Base-by-base conservation (phyloP, 108 stramenopile species). In the Cyclotella cryptica region DNA sequence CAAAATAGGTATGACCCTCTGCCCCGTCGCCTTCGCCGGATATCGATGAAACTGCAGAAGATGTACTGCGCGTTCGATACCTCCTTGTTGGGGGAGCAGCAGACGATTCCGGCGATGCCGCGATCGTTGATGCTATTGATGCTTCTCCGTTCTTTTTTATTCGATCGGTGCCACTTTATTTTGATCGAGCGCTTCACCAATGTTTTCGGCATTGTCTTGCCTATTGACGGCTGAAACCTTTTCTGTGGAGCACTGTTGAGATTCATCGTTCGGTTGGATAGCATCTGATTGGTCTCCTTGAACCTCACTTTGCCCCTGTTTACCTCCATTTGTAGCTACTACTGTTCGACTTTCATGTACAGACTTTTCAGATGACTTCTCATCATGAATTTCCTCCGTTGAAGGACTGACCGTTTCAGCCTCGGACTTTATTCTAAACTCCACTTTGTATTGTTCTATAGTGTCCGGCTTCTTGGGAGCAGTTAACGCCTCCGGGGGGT, bases 61-160 rank as follows among this genome's bases (percentile, higher is more conserved):
- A 74, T 22, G 62, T 72, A 74, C 79, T 80, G 17, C 72, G 79
- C 4, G 79, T 74, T 49, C 79, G 66, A 45, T 71, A 57, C 29
- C 72, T 65, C 30, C 60, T 67, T 42, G 24, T 66, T 45, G 44
- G 66, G 24, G 19, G 43, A 12, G 26, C 45, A 3, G 40, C 2
- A 42, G 62, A 3, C 15, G 47, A 17, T 17, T 49, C n/a, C 2
- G 15, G 18, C 9, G 55, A 12, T 66, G 18, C 45, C 21, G 18
- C 19, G n/a, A 45, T n/a, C 26, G 44, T 5, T 22, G 66, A 8
- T 3, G 2, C 3, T 22, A n/a, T 3, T 47, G 66, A 35, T 26
- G 22, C 12, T 47, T 26, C 66, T 39, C 19, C 22, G 11, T 47
- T 49, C 66, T 45, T 49, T 66, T 47, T 27, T 18, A 18, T 22